Evolutionary conservation across 768 basidiomycete species (phyloP).

Genomic region (Lactifluus subvellereus): DNA sequence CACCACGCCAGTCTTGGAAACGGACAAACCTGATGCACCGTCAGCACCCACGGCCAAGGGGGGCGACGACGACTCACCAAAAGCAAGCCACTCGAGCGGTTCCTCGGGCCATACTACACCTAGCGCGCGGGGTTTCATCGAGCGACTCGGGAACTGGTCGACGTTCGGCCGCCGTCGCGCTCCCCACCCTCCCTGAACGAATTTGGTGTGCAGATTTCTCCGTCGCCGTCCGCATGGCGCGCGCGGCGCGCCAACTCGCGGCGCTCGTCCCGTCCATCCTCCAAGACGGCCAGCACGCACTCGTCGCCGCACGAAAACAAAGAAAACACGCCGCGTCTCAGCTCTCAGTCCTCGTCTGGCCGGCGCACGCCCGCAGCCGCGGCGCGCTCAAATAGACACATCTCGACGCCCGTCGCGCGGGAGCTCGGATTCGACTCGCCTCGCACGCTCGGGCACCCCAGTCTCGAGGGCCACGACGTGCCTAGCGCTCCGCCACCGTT

Average conservation of each 20-base stretch:
- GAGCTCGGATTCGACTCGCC: constrained; percentile 34
- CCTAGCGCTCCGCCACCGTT: constrained; percentile 42
- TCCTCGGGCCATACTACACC: constrained; percentile 4
- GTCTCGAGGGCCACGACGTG: constrained; percentile 29
- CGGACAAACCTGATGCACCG: not conserved
- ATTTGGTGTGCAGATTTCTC: constrained; percentile 19
- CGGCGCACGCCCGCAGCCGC: constrained; percentile 21
- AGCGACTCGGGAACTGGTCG: constrained; percentile 31
- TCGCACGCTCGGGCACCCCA: constrained; percentile 38
- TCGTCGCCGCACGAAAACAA: constrained; percentile 32
- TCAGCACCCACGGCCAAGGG: not conserved
- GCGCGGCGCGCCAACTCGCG: constrained; percentile 14
- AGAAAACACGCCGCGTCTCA: constrained; percentile 11
- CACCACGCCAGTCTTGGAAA: not conserved
- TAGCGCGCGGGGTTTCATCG: constrained; percentile 9
- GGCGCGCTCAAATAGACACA: not conserved
- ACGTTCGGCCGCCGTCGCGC: constrained; percentile 33
- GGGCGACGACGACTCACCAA: constrained; percentile 6
- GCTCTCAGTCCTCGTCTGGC: constrained; percentile 27
- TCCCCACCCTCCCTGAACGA: constrained; percentile 21
- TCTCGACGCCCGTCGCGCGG: constrained; percentile 29
- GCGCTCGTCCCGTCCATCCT: constrained; percentile 26
- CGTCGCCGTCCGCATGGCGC: constrained; percentile 24
- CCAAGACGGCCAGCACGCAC: constrained; percentile 26
- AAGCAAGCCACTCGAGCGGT: constrained; percentile 4